Percentiles rank a stretch among this genome's conserved stretches.
These are phyloP conservation scores for Cucurbitaria berberidis DNA, from an alignment of 2,329 filamentous ascomycete species.

Conservation along the genomic window DNA sequence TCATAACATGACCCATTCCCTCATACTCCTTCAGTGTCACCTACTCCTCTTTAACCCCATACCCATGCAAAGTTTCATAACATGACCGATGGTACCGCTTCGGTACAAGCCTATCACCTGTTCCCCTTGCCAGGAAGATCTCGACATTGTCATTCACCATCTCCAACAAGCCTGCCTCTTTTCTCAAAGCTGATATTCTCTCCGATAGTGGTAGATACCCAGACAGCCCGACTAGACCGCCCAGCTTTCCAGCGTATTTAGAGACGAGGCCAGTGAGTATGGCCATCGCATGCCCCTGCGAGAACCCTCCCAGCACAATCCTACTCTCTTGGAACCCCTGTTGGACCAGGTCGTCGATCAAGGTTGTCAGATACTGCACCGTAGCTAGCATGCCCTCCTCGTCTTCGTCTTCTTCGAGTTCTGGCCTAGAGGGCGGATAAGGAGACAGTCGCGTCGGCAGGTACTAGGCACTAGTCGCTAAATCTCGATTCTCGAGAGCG, in stretches of 20 bases:
- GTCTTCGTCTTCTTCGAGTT: conserved; percentile 56
- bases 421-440: conserved; percentile 49
- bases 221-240: conserved; percentile 53
- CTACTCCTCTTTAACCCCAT: conserved; percentile 49
- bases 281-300: conserved; percentile 56
- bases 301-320: conserved; percentile 57
- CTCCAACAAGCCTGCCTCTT: conserved; percentile 44
- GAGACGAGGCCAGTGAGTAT: conserved; percentile 53
- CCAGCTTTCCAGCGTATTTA: conserved; percentile 49
- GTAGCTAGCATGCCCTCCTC: conserved; percentile 52
- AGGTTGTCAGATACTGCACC: conserved; percentile 49
- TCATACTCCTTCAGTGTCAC: conserved; percentile 56
- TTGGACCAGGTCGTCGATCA: conserved; percentile 52
- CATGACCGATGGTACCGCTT: conserved; percentile 52
- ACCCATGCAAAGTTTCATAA: conserved; percentile 48
- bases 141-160: conserved; percentile 45
- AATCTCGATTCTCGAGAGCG: conserved; percentile 55
- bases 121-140: conserved; percentile 57
- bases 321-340: conserved; percentile 51
- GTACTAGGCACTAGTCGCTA: conserved; percentile 57
- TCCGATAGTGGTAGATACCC: conserved; percentile 56
- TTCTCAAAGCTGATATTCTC: conserved; percentile 48
- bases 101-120: conserved; percentile 56
- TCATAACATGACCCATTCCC: conserved; percentile 55
- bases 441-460: conserved; percentile 50